Percentiles rank a stretch among this genome's conserved stretches.
These are phyloP conservation scores for Coemansia reversa DNA, from an alignment of 192 early-diverging fungal genomes.

Conservation along the genomic window DNA sequence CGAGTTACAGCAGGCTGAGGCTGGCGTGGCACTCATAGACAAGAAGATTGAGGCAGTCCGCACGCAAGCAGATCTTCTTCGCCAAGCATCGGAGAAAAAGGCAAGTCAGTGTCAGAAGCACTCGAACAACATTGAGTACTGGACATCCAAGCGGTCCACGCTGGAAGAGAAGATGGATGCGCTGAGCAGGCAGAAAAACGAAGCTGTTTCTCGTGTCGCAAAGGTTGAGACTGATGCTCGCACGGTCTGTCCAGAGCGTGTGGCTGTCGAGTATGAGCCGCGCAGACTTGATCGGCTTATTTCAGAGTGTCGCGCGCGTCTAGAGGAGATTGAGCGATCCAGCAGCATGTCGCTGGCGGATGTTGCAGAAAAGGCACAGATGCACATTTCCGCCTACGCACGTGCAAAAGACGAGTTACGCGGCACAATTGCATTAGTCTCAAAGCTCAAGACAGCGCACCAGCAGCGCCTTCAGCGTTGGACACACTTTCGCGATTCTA, in stretches of 20 bases:
- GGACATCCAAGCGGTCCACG: slow-evolving; percentile 51
- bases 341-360: slow-evolving; percentile 62
- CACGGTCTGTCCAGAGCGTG: slow-evolving; percentile 62
- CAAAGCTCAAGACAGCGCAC: slow-evolving; percentile 59
- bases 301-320: slow-evolving; percentile 48
- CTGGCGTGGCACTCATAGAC: slow-evolving; percentile 33
- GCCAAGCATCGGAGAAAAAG: slow-evolving; percentile 39
- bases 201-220: slow-evolving; percentile 31
- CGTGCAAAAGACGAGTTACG: slow-evolving; percentile 58
- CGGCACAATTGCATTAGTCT: slow-evolving; percentile 52
- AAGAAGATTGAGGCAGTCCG: slow-evolving; percentile 30
- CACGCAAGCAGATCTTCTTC: slow-evolving; percentile 25
- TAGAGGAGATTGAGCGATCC: slow-evolving; percentile 61
- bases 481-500: slow-evolving; percentile 69
- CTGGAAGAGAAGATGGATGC: slow-evolving; percentile 31
- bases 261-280: slow-evolving; percentile 51
- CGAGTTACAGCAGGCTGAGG: slow-evolving; percentile 29
- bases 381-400: slow-evolving; percentile 55
- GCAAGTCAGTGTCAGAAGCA: slow-evolving; percentile 27
- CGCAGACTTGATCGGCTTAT: slow-evolving; percentile 65
- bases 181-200: slow-evolving; percentile 24
- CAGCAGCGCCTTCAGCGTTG: slow-evolving; percentile 62
- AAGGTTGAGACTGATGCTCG: slow-evolving; percentile 57
- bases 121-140: slow-evolving; percentile 56
- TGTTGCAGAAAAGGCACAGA: slow-evolving; percentile 57